Evolutionary conservation across 1,139 yeast genomes (phyloP), one percentile per base, ranked within the genome.

Genomic region (Entelexis sorbosivorans): DNA sequence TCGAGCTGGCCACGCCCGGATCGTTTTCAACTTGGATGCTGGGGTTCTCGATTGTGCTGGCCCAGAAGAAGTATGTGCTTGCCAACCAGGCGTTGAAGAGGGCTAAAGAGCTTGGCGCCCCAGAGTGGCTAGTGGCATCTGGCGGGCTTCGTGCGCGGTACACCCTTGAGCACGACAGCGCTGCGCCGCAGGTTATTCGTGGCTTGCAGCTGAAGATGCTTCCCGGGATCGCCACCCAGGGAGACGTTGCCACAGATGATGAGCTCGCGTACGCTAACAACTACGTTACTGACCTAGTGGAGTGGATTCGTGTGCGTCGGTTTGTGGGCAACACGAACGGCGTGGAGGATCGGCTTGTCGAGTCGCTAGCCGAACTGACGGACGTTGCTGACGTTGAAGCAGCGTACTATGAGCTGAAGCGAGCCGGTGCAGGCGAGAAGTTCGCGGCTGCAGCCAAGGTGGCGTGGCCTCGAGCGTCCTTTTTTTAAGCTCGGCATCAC

Each of bases 71-170:
- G 62, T 64, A 72, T 54, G 76, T 75, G 2, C 60, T 74, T 43
- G 76, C 78, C 19, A 60, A 72, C 4, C 70, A 69, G 39, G 69
- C 76, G 0, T 60, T 75, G 51, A 64, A 64, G 36, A 74, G 73
- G 58, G 69, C 68, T 42, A 61, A 60, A 55, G 59, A 54, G 24
- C 53, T 56, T 39, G 70, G 68, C 5, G 65, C 66, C 5, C 44
- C 61, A 5, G 52, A 51, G 9, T 56, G 61, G 16, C 62, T 65
- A 64, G 44, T 66, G 29, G 59, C 59, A 5, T 59, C 63, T 5
- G 58, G 62, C 9, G 66, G 64, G 0, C 58, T 61, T 6, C 54
- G 63, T 42, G 57, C 62, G 22, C 58, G 64, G 34, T 47, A 60
- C 42, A 56, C 59, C 10, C 54, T 67, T 38, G 64, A 62, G 42